A percentile compares a stretch with the other conserved stretches of the same genome.
These are phyloP conservation scores for Coniochaeta hoffmannii DNA, from an alignment of 2,329 filamentous ascomycete genomes.

Conservation along the genomic window DNA sequence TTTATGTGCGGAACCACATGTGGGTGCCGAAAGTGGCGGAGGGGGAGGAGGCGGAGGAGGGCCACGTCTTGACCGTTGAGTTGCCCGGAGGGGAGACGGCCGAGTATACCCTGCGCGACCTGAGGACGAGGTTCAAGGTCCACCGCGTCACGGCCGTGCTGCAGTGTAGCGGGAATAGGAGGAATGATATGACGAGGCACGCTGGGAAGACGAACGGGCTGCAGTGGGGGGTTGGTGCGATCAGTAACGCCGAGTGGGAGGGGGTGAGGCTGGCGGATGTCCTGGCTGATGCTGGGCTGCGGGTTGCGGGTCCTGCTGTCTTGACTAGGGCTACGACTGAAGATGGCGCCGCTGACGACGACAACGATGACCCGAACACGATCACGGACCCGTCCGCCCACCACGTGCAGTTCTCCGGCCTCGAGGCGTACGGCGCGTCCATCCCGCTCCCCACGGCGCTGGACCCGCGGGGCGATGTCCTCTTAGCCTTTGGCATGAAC, in stretches of 20 bases:
- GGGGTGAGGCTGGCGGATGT: neutral
- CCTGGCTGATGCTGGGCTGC: neutral
- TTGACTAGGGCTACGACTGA: conserved; percentile 3
- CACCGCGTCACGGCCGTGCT: conserved; percentile 47
- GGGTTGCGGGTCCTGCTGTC: neutral
- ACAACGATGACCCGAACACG: conserved; percentile 29
- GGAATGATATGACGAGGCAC: conserved; percentile 49
- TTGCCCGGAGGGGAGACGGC: conserved; percentile 45
- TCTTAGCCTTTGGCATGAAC: conserved; percentile 64
- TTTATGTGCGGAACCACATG: conserved; percentile 57
- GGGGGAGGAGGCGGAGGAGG: conserved; percentile 26
- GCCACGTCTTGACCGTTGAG: conserved; percentile 45
- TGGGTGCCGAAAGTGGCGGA: conserved; percentile 50
- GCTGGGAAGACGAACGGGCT: conserved; percentile 45
- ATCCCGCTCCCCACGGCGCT: conserved; percentile 53
- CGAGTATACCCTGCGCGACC: conserved; percentile 45
- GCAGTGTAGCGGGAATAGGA: conserved; percentile 55
- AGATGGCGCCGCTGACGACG: conserved; percentile 17
- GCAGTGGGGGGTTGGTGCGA: conserved; percentile 52
- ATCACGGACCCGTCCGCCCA: conserved; percentile 23
- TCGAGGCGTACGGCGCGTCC: conserved; percentile 54
- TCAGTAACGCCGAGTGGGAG: conserved; percentile 50
- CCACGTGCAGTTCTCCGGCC: conserved; percentile 50
- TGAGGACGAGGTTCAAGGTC: conserved; percentile 42
- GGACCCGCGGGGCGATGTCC: conserved; percentile 54